Conservation (phyloP, 257 asterid genomes). For the Penstemon newberryi region DNA sequence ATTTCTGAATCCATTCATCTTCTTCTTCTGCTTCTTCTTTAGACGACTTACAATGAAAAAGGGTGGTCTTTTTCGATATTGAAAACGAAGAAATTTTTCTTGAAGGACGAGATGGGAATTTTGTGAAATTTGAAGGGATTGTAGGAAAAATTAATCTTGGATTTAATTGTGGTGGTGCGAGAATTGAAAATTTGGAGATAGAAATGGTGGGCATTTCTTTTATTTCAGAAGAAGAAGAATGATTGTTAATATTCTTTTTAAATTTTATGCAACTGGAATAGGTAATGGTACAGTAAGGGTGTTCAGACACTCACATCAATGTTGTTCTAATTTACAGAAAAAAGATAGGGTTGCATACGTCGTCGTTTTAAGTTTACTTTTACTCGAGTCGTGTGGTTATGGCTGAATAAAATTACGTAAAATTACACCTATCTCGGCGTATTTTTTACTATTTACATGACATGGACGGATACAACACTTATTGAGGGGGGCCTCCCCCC, state of each 20-base stretch:
- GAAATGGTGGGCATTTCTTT: slow-evolving; percentile 42
- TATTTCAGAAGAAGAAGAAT: too few species aligned
- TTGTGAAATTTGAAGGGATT: slow-evolving; percentile 35
- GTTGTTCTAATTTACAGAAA: background rate
- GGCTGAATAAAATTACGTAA: too few species aligned
- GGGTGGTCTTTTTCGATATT: slow-evolving; percentile 31
- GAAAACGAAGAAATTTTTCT: slow-evolving; percentile 30
- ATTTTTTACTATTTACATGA: too few species aligned
- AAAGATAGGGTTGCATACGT: slow-evolving; percentile 44
- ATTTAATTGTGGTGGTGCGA: slow-evolving; percentile 24
- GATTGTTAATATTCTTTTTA: background rate
- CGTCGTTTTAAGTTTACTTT: slow-evolving; percentile 27
- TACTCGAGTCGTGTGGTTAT: too few species aligned
- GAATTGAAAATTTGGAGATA: slow-evolving; percentile 30
- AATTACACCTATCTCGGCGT: too few species aligned
- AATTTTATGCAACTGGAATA: slow-evolving; percentile 7
- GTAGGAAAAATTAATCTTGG: slow-evolving; percentile 29
- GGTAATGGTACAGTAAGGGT: background rate
- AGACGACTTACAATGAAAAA: slow-evolving; percentile 43
- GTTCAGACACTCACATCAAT: slow-evolving; percentile 6
- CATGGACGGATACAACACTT: too few species aligned
- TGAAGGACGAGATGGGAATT: slow-evolving; percentile 32
- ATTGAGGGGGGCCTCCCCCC: too few species aligned
- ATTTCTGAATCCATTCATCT: slow-evolving; percentile 76
- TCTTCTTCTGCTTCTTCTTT: slow-evolving; percentile 40